These are phyloP conservation scores for Puccinia novopanici DNA, from an alignment of 1,284 basidiomycete species.

Conservation along the genomic window DNA sequence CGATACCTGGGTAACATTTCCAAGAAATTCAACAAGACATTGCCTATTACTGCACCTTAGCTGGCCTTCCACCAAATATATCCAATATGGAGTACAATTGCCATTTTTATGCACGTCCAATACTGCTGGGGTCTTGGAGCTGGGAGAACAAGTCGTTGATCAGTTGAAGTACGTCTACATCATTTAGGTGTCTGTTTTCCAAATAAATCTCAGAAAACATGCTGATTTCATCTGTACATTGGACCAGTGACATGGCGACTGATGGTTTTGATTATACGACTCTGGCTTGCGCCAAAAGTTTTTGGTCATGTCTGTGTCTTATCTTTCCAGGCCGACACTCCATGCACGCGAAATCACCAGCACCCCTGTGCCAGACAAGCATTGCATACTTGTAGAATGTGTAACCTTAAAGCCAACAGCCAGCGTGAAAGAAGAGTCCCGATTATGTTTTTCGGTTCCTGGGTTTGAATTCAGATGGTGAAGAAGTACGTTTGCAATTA, in stretches of 20 bases:
- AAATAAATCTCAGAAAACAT: too few relatives aligned
- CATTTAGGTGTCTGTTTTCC: too few relatives aligned
- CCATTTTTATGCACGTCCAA: too few relatives aligned
- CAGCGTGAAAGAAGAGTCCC: not conserved
- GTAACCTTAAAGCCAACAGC: not conserved
- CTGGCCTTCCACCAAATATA: too few relatives aligned
- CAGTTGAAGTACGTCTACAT: too few relatives aligned
- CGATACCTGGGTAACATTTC: too few relatives aligned
- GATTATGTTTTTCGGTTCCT: not conserved
- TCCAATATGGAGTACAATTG: too few relatives aligned
- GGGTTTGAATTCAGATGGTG: not conserved
- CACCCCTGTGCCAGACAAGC: not conserved
- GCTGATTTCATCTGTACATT: too few relatives aligned
- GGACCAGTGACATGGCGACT: not conserved
- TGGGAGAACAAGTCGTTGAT: too few relatives aligned
- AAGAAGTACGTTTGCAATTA: not conserved
- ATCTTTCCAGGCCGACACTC: not conserved
- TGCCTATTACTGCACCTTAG: too few relatives aligned
- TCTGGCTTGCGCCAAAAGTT: not conserved
- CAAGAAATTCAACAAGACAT: too few relatives aligned
- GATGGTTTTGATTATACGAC: not conserved
- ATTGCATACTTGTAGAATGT: slow-evolving; percentile 13
- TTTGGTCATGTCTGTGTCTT: not conserved
- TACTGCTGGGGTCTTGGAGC: too few relatives aligned
- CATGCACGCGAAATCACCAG: slow-evolving; percentile 30